Evolutionary conservation across 192 early-diverging fungal genomes (phyloP), one percentile per base, ranked within the genome.

Genomic region (Phlyctochytrium planicorne): DNA sequence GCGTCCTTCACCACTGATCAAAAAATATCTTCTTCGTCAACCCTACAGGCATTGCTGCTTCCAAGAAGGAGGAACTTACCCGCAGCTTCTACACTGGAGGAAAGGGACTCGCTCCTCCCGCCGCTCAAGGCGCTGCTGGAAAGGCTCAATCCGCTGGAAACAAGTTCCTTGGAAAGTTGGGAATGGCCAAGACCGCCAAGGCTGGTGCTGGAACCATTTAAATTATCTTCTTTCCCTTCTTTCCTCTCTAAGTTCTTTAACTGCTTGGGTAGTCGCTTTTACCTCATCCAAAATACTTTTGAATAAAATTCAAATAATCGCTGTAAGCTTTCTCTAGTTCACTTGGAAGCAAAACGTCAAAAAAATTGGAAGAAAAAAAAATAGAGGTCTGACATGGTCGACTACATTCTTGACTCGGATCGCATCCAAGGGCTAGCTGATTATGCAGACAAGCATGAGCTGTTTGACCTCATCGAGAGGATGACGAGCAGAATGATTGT

Each of bases 361-460:
- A n/a, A n/a, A n/a, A n/a, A n/a, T n/a, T n/a, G n/a, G n/a, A n/a
- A n/a, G n/a, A n/a, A n/a, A n/a, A n/a, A n/a, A n/a, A n/a, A n/a
- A n/a, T n/a, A n/a, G n/a, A n/a, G n/a, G n/a, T n/a, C n/a, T n/a
- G n/a, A n/a, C n/a, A 61, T 32, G 32, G 71, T 79, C 74, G 71
- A 77, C 68, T 57, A 77, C 23, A 68, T 77, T 27, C 50, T 82
- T 6, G 63, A 66, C 50, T 47, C 60, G 23, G 69, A 79, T 27
- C 59, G 71, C 31, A 40, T 75, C 30, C 68, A 74, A 33, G 47
- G 60, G 29, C 78, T 85, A 25, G 80, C 78, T 20, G 60, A 65
- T 12, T 85, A 85, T 62, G 83, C 83, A 20, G 83, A 85, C 59
- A 67, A 72, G 35, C 83, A 85, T 60, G 80, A 79, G 69, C 72